Base-by-base conservation (phyloP, 805 yeast genomes). In the Yamadazyma laniorum region DNA sequence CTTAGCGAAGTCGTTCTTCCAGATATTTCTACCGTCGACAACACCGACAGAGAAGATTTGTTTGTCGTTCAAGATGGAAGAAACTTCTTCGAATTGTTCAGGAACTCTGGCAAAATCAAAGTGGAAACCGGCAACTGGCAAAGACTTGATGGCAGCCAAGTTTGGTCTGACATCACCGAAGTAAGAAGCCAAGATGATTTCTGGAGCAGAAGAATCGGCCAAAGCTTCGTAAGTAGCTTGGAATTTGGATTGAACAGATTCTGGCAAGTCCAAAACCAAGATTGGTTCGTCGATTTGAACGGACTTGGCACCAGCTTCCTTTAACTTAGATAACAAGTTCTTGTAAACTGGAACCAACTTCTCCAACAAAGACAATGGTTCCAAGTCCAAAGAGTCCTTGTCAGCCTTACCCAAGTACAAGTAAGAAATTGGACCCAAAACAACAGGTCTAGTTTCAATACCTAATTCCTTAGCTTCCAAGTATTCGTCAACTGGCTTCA, bases 111-210 rank as follows among this genome's bases (percentile, higher is more conserved):
- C 91, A 58, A 88, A 87, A 76, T 93, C 99, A 63, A 85, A 86
- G 80, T 93, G 99, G 85, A 83, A 78, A 70, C 95, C 96, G 52
- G 90, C 74, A 56, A 93, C 96, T 59, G 96, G 95, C 65, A 93
- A 80, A 54, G 78, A 82, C 76, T 84, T 80, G 72, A 93, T 76
- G 55, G 96, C 90, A 52, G 71, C 74, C 64, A 90, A 73, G 86
- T 93, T 93, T 74, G 98, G 98, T 74, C 89, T 84, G 58, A 87
- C 96, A 61, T 95, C 96, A 77, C 99, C 99, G 67, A 93, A 93
- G 82, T 93, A 93, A 58, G 98, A 74, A 62, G 98, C 78, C 60
- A 93, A 68, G 56, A 83, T 71, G 55, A 93, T 69, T 68, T 85
- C 81, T 68, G 95, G 96, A 56, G 82, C 65, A 44, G 65, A 62